Base-by-base conservation (phyloP, 768 basidiomycete genomes). In the Pleurotus salmoneostramineus region DNA sequence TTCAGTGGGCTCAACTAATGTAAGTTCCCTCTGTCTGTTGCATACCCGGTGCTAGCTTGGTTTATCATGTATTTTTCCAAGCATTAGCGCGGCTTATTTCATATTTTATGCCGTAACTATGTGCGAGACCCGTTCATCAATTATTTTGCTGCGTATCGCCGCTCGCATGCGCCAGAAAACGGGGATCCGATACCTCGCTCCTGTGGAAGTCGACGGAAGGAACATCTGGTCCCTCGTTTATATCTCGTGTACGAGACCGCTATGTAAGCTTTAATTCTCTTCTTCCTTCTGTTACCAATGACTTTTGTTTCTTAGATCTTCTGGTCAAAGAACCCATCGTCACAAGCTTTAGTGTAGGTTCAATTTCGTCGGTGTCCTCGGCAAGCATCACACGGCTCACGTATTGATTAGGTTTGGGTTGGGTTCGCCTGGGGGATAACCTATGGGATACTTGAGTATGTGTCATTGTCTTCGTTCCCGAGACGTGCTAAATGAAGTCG, bases 1-100 rank as follows among this genome's bases (percentile, higher is more conserved):
- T 94, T 32, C 84, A 91, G 64, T 93, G 90, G 91, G 79, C 91
- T 5, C 83, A 85, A 61, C 74, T 84, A 63, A 88, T 87, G 86
- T 83, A 56, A 1, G 73, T 68, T 11, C 21, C 33, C 36, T 43
- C 42, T 56, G 64, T 66, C 4, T 59, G 46, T 12, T 27, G 34
- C n/a, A 17, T 56, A 32, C 45, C 43, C 14, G 42, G 15, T 21
- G 14, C 4, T 10, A 12, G 27, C 8, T 45, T 50, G 12, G 46
- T 10, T 54, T 36, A 45, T 45, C 12, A n/a, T 14, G 12, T 45
- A 6, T 36, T 6, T 5, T 33, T 50, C 4, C 43, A 58, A 17
- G 21, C 0, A 32, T 60, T 36, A 54, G 33, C 11, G 84, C 78
- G 2, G 65, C 74, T 1, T 85, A 83, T 56, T 62, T 84, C 5